Base-by-base conservation (phyloP, 805 yeast species). In the Schwanniomyces yamadae region DNA sequence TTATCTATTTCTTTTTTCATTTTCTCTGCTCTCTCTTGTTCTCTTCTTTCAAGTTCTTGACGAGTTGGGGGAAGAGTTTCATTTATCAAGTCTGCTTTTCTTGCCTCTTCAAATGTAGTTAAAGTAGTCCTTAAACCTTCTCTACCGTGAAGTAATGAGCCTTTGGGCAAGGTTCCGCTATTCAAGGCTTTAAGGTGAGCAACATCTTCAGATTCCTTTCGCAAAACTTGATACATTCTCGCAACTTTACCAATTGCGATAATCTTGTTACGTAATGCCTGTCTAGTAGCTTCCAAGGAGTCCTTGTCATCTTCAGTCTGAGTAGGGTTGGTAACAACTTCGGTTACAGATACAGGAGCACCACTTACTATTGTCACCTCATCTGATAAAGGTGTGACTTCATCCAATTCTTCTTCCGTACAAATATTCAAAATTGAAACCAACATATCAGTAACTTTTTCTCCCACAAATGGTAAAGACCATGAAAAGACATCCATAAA, bases 381-480 rank as follows among this genome's bases (percentile, higher is more conserved):
- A 19, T 64, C 65, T 5, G 73, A 74, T 18, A 79, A 50, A 17
- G 80, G 77, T 0, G 80, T 75, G 12, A 79, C 91, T 52, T 82
- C 87, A 39, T 82, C 91, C 40, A 91, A 72, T 60, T 91, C 99
- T 55, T 91, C 96, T 54, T 90, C 95, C 0, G 97, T 85, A 66
- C 99, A 91, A 39, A 93, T 86, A 59, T 91, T 91, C 57, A 93
- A 73, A 25, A 91, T 85, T 1, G 93, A 78, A 15, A 88, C 84
- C 54, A 91, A 72, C 84, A 91, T 90, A 57, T 93, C 98, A 10
- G 95, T 86, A 36, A 90, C 85, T 55, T 93, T 87, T 58, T 91
- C 96, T 14, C 97, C 98, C 16, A 93, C 97, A 67, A 93, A 91
- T 6, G 98, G 99, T 39, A 91, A 69, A 2, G 96, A 86, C 98